These are phyloP conservation scores for Phaeoacremonium minimum DNA, from an alignment of 2,329 filamentous ascomycete species.

Conservation along the genomic window DNA sequence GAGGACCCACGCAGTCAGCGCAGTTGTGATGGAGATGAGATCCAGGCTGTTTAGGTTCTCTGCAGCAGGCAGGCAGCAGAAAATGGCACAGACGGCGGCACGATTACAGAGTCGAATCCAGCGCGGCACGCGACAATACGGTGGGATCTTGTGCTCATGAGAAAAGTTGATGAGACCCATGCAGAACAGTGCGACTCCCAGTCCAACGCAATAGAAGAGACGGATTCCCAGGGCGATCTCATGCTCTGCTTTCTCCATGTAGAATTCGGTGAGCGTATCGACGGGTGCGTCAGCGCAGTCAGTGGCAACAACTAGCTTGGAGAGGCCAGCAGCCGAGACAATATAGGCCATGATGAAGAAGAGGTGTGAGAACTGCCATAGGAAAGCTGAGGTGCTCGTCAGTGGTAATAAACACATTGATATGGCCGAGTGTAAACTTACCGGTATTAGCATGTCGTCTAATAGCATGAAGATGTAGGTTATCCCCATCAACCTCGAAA, in stretches of 20 bases:
- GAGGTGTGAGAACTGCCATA: conserved; percentile 54
- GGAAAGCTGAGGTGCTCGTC: conserved; percentile 28
- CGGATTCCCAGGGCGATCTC: conserved; percentile 49
- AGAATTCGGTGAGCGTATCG: conserved; percentile 45
- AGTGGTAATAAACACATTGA: not conserved
- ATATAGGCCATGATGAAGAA: conserved; percentile 62
- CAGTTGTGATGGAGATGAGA: conserved; percentile 39
- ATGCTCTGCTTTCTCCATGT: conserved; percentile 40
- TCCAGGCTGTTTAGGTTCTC: conserved; percentile 37
- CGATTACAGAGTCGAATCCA: conserved; percentile 46
- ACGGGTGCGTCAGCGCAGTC: conserved; percentile 45
- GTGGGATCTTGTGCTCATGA: conserved; percentile 48
- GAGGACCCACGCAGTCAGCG: conserved; percentile 39
- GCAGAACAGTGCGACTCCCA: conserved; percentile 48
- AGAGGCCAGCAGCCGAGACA: conserved; percentile 53
- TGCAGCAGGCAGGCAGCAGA: conserved; percentile 52
- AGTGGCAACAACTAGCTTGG: conserved; percentile 53
- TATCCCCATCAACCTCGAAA: conserved; percentile 56
- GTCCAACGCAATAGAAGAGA: conserved; percentile 62
- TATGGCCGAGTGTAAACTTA: too few species aligned
- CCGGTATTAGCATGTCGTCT: conserved; percentile 40
- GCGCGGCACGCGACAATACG: conserved; percentile 45
- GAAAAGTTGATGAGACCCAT: conserved; percentile 51
- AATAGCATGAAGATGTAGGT: conserved; percentile 57
- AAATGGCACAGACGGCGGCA: conserved; percentile 39